Conservation (phyloP, 352 stramenopile genomes). For the Pelagophyceae sp. region DNA sequence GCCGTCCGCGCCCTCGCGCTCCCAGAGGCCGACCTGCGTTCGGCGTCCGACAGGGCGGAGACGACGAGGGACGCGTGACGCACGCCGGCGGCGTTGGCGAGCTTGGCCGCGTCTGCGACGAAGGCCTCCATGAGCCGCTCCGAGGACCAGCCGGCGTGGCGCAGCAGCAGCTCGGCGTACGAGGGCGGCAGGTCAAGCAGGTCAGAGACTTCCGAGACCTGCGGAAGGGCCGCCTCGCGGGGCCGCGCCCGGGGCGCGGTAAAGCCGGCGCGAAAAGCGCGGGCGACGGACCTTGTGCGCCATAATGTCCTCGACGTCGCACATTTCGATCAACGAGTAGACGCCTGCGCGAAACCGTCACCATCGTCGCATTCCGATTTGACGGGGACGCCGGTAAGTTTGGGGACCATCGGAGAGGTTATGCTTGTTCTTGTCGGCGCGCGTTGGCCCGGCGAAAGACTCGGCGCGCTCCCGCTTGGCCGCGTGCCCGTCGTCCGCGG, state of each 20-base stretch:
- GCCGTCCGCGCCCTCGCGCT: neutral
- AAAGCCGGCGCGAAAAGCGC: neutral
- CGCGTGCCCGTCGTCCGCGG: slow-evolving; percentile 19
- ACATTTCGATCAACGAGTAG: neutral
- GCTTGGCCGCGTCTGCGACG: slow-evolving; percentile 56
- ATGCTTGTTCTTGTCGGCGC: slow-evolving; percentile 26
- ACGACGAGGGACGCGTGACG: slow-evolving; percentile 34
- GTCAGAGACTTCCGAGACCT: slow-evolving; percentile 24
- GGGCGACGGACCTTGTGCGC: neutral
- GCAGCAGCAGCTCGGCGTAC: slow-evolving; percentile 53
- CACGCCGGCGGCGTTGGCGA: slow-evolving; percentile 21
- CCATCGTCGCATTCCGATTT: neutral
- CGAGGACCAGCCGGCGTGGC: slow-evolving; percentile 74
- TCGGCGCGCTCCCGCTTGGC: neutral
- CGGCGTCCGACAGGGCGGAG: slow-evolving; percentile 50
- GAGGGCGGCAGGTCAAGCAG: slow-evolving; percentile 27
- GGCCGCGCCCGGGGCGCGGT: no score
- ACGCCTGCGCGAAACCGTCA: neutral
- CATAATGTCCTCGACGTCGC: neutral
- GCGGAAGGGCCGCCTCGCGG: no score
- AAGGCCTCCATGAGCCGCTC: slow-evolving; percentile 75
- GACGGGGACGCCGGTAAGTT: neutral
- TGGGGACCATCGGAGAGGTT: slow-evolving; percentile 22
- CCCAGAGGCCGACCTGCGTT: slow-evolving; percentile 32
- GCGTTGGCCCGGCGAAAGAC: neutral